Conservation (phyloP, 169 alveolate species). For the Eimeria tenella region DNA sequence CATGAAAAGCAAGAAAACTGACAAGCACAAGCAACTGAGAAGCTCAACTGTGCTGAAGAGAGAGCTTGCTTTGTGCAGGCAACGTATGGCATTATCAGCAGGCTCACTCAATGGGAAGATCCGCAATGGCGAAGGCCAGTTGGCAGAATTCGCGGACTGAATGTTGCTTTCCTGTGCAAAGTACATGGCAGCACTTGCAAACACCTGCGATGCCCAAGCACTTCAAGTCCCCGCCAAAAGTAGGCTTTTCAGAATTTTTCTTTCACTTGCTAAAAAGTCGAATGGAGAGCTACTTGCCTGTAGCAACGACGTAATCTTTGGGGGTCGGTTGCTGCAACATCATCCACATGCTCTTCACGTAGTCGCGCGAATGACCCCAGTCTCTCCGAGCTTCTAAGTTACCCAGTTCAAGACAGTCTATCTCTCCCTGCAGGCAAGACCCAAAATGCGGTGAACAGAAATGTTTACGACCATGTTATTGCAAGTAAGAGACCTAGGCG, state of each 20-base stretch:
- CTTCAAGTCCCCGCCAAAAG: no score
- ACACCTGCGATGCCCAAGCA: neutral
- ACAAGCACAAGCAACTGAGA: no score
- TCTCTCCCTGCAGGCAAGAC: slow-evolving; percentile 49
- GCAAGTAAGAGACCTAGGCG: no score
- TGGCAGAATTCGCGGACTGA: slow-evolving; percentile 78
- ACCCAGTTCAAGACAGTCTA: slow-evolving; percentile 79
- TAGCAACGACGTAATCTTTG: slow-evolving; percentile 86
- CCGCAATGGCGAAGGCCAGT: slow-evolving; percentile 73
- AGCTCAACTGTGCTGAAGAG: no score
- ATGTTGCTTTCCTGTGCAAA: slow-evolving; percentile 68
- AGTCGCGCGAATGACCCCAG: slow-evolving; percentile 91
- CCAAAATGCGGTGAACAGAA: no score
- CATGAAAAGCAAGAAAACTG: no score
- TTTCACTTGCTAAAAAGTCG: no score
- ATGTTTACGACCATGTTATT: no score
- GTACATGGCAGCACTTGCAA: no score
- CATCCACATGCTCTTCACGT: slow-evolving; percentile 87
- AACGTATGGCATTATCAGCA: no score
- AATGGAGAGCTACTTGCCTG: slow-evolving; percentile 52
- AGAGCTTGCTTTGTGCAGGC: no score
- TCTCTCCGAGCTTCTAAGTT: slow-evolving; percentile 88
- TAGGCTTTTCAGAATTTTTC: no score
- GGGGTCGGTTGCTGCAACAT: slow-evolving; percentile 86
- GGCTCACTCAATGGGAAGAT: slow-evolving; percentile 44